Evolutionary conservation across 2,329 filamentous ascomycete species (phyloP).

Genomic region (Hypomyces perniciosus): DNA sequence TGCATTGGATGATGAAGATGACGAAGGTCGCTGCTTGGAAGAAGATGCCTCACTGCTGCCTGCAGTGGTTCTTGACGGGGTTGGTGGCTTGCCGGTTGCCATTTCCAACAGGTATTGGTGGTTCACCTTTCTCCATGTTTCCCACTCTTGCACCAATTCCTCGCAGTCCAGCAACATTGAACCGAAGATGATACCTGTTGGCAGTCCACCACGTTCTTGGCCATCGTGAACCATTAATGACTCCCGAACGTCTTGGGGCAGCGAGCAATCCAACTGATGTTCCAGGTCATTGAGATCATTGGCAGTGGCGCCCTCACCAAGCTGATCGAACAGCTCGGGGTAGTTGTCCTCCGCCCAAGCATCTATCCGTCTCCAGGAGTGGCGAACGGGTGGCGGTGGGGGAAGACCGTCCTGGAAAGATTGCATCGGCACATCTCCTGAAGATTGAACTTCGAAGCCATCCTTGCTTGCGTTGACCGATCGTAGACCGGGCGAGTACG

Average conservation of each 20-base stretch:
- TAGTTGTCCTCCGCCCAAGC: constrained; percentile 93
- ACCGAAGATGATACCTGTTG: constrained; percentile 88
- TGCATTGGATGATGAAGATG: constrained; percentile 45
- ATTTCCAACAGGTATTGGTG: constrained; percentile 72
- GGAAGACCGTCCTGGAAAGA: constrained; percentile 88
- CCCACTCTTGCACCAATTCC: constrained; percentile 96
- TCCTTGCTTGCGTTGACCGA: constrained; percentile 63
- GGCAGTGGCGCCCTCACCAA: constrained; percentile 83
- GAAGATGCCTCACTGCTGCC: constrained; percentile 63
- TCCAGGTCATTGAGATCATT: constrained; percentile 98
- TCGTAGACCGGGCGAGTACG: constrained; percentile 86
- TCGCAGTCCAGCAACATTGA: constrained; percentile 97
- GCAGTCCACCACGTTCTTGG: constrained; percentile 88
- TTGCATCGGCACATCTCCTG: constrained; percentile 92
- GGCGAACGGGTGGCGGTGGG: constrained; percentile 76
- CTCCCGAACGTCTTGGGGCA: constrained; percentile 89
- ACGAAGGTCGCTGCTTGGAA: constrained; percentile 49
- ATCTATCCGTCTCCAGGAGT: constrained; percentile 94
- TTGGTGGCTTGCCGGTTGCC: constrained; percentile 51
- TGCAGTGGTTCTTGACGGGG: constrained; percentile 66
- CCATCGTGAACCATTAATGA: constrained; percentile 88
- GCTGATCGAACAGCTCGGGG: constrained; percentile 85
- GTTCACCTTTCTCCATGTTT: constrained; percentile 91
- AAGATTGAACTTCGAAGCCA: constrained; percentile 63
- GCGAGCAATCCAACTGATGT: constrained; percentile 87